Percentiles rank a stretch among this genome's conserved stretches.
Conservation (phyloP, 2,329 filamentous ascomycete species). For the Penicillium digitatum region DNA sequence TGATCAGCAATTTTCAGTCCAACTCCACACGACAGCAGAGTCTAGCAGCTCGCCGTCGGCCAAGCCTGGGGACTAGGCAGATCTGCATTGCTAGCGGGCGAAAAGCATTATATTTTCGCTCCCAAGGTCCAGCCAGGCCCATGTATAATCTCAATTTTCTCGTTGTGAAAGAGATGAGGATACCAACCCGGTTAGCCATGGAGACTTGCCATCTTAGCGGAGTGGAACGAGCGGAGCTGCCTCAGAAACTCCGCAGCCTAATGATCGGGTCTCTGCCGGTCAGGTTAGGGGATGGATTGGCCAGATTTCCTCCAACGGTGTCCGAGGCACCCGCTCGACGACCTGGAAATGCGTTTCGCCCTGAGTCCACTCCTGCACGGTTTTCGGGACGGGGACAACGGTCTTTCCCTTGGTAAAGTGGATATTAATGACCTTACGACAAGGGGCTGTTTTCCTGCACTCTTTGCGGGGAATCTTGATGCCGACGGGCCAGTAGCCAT, state of each 20-base stretch:
- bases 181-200: constrained; percentile 11
- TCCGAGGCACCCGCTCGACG: constrained; percentile 6
- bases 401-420: background rate
- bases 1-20: background rate
- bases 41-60: background rate
- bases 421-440: constrained; percentile 7
- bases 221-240: constrained; percentile 13
- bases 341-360: constrained; percentile 2
- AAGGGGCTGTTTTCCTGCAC: background rate
- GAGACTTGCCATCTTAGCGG: constrained; percentile 13
- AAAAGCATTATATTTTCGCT: background rate
- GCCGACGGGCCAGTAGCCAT: constrained; percentile 2
- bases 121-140: constrained; percentile 7
- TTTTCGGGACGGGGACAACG: background rate
- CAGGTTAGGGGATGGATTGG: constrained; percentile 2
- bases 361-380: constrained; percentile 4
- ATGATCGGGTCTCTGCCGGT: background rate
- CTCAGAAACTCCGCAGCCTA: background rate
- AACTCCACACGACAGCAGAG: background rate
- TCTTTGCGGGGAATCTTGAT: constrained; percentile 9
- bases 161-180: constrained; percentile 10
- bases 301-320: constrained; percentile 4
- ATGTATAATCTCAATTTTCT: background rate
- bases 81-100: background rate
- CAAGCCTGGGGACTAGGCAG: constrained; percentile 3